Evolutionary conservation across 2,329 filamentous ascomycete species (phyloP).

Genomic region (Colletotrichum sp.): DNA sequence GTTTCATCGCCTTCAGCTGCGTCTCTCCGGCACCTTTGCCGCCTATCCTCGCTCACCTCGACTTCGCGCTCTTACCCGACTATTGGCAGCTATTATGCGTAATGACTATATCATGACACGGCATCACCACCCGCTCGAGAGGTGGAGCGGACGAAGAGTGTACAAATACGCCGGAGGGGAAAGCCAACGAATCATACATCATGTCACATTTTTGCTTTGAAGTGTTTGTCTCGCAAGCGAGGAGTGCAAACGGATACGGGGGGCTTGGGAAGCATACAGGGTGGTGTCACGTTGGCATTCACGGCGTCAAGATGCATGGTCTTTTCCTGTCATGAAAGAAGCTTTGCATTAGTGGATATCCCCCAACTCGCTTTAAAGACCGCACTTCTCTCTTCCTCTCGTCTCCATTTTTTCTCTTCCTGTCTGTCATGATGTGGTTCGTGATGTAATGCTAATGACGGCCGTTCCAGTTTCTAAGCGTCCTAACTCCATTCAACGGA

Average conservation of each 20-base stretch:
- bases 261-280: background rate
- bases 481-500: background rate
- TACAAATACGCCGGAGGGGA: background rate
- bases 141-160: background rate
- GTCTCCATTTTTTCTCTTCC: background rate
- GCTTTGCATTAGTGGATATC: conserved; percentile 14
- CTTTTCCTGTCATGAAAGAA: background rate
- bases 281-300: background rate
- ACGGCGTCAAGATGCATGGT: background rate
- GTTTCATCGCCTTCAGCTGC: background rate
- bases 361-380: conserved; percentile 3
- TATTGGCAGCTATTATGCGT: background rate
- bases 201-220: background rate
- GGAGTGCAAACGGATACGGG: background rate
- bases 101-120: background rate
- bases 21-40: background rate
- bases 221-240: background rate
- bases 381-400: background rate
- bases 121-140: background rate
- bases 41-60: background rate
- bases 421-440: background rate
- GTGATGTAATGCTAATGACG: background rate
- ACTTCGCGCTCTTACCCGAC: background rate
- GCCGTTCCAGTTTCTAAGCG: background rate
- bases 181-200: background rate